phyloP scores from a whole-genome alignment of 2,329 filamentous ascomycete species.

The Ascochyta koolunga region DNA sequence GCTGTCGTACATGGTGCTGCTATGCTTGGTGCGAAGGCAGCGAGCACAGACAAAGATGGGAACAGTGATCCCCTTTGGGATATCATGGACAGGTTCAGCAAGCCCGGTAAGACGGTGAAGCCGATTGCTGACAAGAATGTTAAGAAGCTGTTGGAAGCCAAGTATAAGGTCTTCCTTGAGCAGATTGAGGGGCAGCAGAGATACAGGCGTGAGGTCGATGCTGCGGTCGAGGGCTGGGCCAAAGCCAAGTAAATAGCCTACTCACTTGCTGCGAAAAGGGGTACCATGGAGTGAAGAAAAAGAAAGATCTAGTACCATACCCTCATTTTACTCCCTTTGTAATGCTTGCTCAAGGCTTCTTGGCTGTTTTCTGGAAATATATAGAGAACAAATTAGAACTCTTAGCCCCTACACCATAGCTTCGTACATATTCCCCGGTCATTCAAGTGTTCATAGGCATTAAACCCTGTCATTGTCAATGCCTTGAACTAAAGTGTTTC shows the following conservation, averaged over 20 bases:
- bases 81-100: constrained; percentile 98
- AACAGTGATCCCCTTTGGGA: constrained; percentile 88
- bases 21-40: constrained; percentile 98
- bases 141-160: constrained; percentile 80
- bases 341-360: too few relatives aligned
- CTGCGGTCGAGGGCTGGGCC: constrained; percentile 47
- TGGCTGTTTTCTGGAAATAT: too few relatives aligned
- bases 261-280: background rate
- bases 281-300: too few relatives aligned
- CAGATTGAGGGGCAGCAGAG: constrained; percentile 84
- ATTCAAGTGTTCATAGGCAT: too few relatives aligned
- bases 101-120: constrained; percentile 82
- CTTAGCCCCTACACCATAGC: too few relatives aligned
- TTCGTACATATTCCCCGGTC: too few relatives aligned
- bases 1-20: constrained; percentile 97
- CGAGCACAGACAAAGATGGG: constrained; percentile 76
- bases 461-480: too few relatives aligned
- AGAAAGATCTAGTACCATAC: too few relatives aligned
- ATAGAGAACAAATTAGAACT: too few relatives aligned
- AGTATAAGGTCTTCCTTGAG: constrained; percentile 95
- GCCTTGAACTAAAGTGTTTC: too few relatives aligned
- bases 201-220: constrained; percentile 81
- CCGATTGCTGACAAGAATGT: constrained; percentile 74
- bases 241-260: constrained; percentile 2
- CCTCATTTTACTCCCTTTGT: too few relatives aligned